A percentile compares a stretch with the other conserved stretches of the same genome.
Evolutionary conservation across 2,329 filamentous ascomycete species (phyloP).

Genomic region (Verticillium dahliae): DNA sequence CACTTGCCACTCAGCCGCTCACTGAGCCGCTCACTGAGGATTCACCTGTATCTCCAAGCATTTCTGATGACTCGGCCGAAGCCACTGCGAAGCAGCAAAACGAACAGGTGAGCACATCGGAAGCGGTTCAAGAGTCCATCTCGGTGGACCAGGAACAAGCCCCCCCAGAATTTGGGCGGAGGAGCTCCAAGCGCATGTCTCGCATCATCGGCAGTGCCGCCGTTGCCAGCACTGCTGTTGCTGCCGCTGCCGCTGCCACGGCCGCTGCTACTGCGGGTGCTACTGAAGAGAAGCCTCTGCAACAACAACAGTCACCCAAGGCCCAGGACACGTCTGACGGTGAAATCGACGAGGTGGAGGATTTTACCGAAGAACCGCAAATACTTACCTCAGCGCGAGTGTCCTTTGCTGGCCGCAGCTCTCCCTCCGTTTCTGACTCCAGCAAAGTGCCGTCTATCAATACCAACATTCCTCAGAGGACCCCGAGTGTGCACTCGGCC

Average conservation of each 20-base stretch:
- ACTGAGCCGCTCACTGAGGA: not conserved
- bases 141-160: conserved; percentile 1
- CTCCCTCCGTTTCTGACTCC: conserved; percentile 41
- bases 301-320: not conserved
- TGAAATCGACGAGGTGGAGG: conserved; percentile 40
- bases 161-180: conserved; percentile 5
- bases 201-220: conserved; percentile 1
- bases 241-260: conserved; percentile 1
- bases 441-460: conserved; percentile 27
- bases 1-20: not conserved
- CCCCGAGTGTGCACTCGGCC: conserved; percentile 47
- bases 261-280: not conserved
- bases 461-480: conserved; percentile 30
- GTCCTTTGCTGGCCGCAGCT: conserved; percentile 45
- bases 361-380: conserved; percentile 52
- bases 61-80: not conserved
- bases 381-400: conserved; percentile 51
- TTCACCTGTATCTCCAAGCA: not conserved
- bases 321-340: conserved; percentile 22
- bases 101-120: not conserved
- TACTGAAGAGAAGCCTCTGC: not conserved
- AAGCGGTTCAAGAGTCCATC: not conserved
- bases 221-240: conserved; percentile 1
- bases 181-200: conserved; percentile 10
- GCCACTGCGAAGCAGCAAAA: not conserved